A percentile compares a stretch with the other conserved stretches of the same genome.
Evolutionary conservation across 345 rosid genomes (phyloP).

Genomic region (Linum trigynum): DNA sequence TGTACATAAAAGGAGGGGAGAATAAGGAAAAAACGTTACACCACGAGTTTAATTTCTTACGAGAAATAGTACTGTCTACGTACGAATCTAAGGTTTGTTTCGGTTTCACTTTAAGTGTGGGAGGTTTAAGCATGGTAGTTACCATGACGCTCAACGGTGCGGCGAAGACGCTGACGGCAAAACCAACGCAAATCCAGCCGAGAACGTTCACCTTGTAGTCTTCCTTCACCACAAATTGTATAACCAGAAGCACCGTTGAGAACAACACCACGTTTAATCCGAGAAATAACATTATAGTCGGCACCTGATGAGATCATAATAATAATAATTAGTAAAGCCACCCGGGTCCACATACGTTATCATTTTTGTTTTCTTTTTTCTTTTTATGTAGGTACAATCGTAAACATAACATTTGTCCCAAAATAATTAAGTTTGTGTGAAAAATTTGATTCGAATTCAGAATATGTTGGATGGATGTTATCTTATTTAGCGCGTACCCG

Average conservation of each 20-base stretch:
- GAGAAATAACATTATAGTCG: constrained; percentile 41
- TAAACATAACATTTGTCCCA: too few relatives aligned
- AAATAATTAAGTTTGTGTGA: too few relatives aligned
- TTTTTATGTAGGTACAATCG: neutral
- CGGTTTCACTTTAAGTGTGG: too few relatives aligned
- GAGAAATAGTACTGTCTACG: constrained; percentile 13
- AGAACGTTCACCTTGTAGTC: constrained; percentile 30
- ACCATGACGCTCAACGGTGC: constrained; percentile 70
- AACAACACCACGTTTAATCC: constrained; percentile 48
- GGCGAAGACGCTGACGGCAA: constrained; percentile 66
- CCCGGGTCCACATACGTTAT: neutral
- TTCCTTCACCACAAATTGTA: constrained; percentile 28
- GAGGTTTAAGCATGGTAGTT: too few relatives aligned
- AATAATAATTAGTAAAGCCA: too few relatives aligned
- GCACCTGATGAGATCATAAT: constrained; percentile 25
- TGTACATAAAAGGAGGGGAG: constrained; percentile 8
- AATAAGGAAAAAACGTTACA: neutral
- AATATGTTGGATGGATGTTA: neutral
- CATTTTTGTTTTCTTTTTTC: neutral
- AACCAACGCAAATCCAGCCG: constrained; percentile 73
- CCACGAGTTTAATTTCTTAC: neutral
- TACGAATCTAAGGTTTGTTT: neutral
- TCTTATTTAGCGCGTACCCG: constrained; percentile 28
- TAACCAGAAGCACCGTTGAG: constrained; percentile 33
- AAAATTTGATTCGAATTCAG: too few relatives aligned